Conservation (phyloP, 1,284 basidiomycete species). For the Sparassis latifolia region DNA sequence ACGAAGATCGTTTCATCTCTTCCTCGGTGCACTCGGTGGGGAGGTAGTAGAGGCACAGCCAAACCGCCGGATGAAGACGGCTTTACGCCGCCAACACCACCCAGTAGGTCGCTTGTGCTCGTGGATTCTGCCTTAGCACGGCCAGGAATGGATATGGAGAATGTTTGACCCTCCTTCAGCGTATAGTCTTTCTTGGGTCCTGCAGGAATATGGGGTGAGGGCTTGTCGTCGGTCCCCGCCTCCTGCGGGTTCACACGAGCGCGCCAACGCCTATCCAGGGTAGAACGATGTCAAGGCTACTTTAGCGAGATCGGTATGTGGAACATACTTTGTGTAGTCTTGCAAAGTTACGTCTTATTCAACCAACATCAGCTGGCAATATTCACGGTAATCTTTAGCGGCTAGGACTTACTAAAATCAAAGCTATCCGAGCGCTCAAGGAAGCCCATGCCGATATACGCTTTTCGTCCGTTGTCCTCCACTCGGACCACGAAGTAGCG, state of each 20-base stretch:
- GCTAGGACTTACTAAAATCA: slow-evolving; percentile 72
- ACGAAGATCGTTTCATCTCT: slow-evolving; percentile 13
- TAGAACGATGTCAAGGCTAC: background rate
- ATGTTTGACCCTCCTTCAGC: slow-evolving; percentile 94
- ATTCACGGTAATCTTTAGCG: background rate
- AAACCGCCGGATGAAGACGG: slow-evolving; percentile 17
- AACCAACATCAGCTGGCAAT: background rate
- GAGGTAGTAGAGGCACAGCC: slow-evolving; percentile 63
- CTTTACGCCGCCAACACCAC: slow-evolving; percentile 15
- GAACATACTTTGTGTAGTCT: slow-evolving; percentile 82
- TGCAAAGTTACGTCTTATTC: slow-evolving; percentile 83
- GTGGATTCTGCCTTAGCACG: slow-evolving; percentile 23
- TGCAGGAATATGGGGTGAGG: slow-evolving; percentile 56
- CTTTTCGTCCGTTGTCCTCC: slow-evolving; percentile 81
- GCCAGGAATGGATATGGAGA: slow-evolving; percentile 87
- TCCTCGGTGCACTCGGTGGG: slow-evolving; percentile 53
- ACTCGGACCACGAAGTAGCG: slow-evolving; percentile 94
- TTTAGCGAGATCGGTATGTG: background rate
- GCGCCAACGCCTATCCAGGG: slow-evolving; percentile 47
- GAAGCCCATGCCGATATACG: slow-evolving; percentile 94
- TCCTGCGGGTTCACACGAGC: slow-evolving; percentile 51
- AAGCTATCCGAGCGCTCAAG: slow-evolving; percentile 88
- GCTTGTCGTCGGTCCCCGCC: slow-evolving; percentile 28
- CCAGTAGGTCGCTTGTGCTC: slow-evolving; percentile 15
- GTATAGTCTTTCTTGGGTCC: slow-evolving; percentile 93